phyloP scores from a whole-genome alignment of 2,329 filamentous ascomycete genomes.

The Dothideomycetidae sp. region DNA sequence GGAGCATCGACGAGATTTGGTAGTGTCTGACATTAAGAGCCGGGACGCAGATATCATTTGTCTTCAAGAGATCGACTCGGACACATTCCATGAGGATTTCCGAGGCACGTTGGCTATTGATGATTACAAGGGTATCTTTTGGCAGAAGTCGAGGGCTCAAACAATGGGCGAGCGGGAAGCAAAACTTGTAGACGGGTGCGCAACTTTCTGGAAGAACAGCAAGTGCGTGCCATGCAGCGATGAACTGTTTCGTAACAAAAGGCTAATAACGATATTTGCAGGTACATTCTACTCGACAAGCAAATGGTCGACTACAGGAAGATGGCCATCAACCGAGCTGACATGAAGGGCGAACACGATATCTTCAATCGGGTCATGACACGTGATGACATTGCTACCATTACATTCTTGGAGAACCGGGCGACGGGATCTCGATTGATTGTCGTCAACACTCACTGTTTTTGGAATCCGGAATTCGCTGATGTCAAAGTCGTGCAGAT shows the following conservation, averaged over 20 bases:
- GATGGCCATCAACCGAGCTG: constrained; percentile 82
- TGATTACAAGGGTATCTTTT: constrained; percentile 90
- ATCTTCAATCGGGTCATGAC: constrained; percentile 99
- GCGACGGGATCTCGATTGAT: constrained; percentile 82
- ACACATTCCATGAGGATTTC: constrained; percentile 86
- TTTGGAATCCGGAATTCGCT: constrained; percentile 80
- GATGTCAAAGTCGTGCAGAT: constrained; percentile 97
- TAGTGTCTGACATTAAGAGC: constrained; percentile 66
- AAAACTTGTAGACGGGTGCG: constrained; percentile 84
- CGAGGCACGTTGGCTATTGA: constrained; percentile 69
- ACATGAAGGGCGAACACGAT: constrained; percentile 95
- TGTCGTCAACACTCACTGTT: constrained; percentile 84
- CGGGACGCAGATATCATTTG: constrained; percentile 81
- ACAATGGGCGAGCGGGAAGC: constrained; percentile 87
- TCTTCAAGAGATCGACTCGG: constrained; percentile 83
- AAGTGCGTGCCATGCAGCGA: too few relatives aligned
- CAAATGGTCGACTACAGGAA: constrained; percentile 84
- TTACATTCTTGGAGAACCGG: constrained; percentile 85
- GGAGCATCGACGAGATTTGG: constrained; percentile 72
- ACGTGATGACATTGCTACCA: constrained; percentile 88
- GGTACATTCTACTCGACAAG: constrained; percentile 81
- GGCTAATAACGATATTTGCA: too few relatives aligned
- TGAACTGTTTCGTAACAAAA: too few relatives aligned
- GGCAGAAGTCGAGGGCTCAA: constrained; percentile 75
- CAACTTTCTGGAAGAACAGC: constrained; percentile 89